Percentiles rank a stretch among this genome's conserved stretches.
phyloP scores from a whole-genome alignment of 2,329 filamentous ascomycete genomes.

The Plenodomus biglobosus region DNA sequence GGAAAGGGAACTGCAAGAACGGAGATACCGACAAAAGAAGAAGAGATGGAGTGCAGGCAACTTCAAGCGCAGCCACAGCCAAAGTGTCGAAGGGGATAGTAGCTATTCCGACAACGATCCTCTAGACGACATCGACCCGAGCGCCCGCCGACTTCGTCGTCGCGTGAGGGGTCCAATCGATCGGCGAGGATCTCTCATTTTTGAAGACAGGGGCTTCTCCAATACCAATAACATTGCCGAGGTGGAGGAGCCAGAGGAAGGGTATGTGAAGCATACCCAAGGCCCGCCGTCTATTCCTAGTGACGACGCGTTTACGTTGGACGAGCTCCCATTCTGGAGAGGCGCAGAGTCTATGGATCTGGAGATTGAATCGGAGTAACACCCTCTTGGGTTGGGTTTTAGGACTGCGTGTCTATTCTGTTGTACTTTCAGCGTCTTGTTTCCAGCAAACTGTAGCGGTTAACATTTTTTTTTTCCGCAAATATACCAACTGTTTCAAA shows the following conservation, averaged over 20 bases:
- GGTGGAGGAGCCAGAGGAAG: conserved; percentile 43
- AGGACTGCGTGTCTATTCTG: neutral
- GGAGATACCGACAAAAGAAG: conserved; percentile 41
- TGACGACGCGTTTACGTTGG: conserved; percentile 43
- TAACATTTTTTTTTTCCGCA: neutral
- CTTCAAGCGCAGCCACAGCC: conserved; percentile 51
- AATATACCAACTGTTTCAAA: neutral
- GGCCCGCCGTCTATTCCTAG: conserved; percentile 43
- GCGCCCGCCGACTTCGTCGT: conserved; percentile 47
- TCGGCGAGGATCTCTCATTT: conserved; percentile 40
- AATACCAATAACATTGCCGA: conserved; percentile 42
- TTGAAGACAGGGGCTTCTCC: conserved; percentile 44
- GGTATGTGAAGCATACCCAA: conserved; percentile 29
- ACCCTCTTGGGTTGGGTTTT: neutral
- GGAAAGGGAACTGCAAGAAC: conserved; percentile 20
- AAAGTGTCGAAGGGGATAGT: conserved; percentile 49
- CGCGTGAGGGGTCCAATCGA: conserved; percentile 44
- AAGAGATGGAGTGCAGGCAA: conserved; percentile 47
- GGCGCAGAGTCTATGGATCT: conserved; percentile 32
- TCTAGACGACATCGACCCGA: conserved; percentile 44
- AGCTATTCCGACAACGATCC: conserved; percentile 48
- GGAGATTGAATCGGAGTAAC: conserved; percentile 27
- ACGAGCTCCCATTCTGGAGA: conserved; percentile 44
- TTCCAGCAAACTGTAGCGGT: neutral
- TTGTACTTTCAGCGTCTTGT: neutral